Base-by-base conservation (phyloP, 192 early-diverging fungal genomes). In the Gonapodya prolifera region DNA sequence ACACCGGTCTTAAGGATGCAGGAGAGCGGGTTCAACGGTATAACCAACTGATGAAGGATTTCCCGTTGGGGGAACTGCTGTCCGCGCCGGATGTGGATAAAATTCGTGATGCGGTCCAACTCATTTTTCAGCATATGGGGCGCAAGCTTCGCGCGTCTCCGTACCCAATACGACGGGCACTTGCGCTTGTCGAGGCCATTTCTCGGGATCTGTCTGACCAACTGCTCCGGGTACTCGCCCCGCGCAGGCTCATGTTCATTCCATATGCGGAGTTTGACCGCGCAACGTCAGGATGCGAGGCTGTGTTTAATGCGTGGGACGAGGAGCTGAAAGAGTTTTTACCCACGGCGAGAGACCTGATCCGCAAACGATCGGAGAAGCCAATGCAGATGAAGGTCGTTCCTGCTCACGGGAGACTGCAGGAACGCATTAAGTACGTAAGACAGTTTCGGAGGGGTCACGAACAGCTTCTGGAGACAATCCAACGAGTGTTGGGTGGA, bases 11-110 rank as follows among this genome's bases (percentile, higher is more conserved):
- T 28, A 98, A 98, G 82, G 97, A 98, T 80, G 93, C 91, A 0
- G 90, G 89, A 1, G 98, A 99, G 70, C 90, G 88, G 79, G 96
- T 98, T 1, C 86, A 87, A 79, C 95, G 92, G 78, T 99, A 97
- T 89, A 99, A 98, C 81, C 92, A 92, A 79, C 86, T 99, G 35
- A 99, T 99, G 96, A 94, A 93, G 83, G 97, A 99, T 75, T 99
- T 99, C 76, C 98, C 98, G 23, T 83, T 99, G 61, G 95, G 96
- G 82, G 98, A 99, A 81, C 86, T 99, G 34, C 86, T 99, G 70
- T 90, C 97, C 1, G 94, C 96, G 0, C 96, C 96, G 16, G 97
- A 99, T 80, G 86, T 97, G 0, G 88, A 86, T 8, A 93, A 94
- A 77, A 87, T 96, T 75, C 85, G 88, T 75, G 87, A 91, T 1